Evolutionary conservation across 345 rosid genomes (phyloP).

Genomic region (Eucalyptus sp.): DNA sequence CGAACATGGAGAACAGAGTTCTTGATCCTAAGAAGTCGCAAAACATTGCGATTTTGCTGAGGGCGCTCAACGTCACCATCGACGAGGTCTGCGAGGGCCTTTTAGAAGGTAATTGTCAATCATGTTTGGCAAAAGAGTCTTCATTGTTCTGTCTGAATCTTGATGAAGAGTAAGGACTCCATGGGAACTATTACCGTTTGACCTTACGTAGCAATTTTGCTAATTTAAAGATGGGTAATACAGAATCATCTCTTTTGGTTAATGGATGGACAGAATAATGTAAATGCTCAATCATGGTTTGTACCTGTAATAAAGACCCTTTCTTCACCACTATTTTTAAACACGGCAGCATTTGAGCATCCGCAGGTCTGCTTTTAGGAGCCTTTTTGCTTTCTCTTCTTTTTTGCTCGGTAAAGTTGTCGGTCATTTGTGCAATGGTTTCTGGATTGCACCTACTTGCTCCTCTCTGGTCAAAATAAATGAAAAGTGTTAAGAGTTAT

Average conservation of each 20-base stretch:
- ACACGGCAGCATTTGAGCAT: neutral
- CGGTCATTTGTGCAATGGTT: neutral
- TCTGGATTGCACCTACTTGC: neutral
- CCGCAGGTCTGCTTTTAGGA: neutral
- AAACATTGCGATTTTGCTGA: slow-evolving; percentile 83
- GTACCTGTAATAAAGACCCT: neutral
- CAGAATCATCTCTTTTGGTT: neutral
- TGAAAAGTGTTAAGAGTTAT: neutral
- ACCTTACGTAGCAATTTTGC: neutral
- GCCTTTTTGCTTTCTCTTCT: neutral
- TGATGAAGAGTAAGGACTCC: neutral
- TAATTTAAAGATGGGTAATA: neutral
- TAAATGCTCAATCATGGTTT: neutral
- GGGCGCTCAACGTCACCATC: slow-evolving; percentile 82
- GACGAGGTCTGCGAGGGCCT: slow-evolving; percentile 99
- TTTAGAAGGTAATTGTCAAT: slow-evolving; percentile 57
- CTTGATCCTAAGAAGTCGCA: slow-evolving; percentile 96
- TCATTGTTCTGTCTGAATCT: neutral
- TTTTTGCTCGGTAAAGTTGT: neutral
- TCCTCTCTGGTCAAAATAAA: neutral
- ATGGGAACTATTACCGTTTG: neutral
- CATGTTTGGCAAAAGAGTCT: neutral
- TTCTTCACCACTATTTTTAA: neutral
- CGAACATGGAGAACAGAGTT: slow-evolving; percentile 67
- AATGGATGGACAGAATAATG: neutral